A percentile compares a stretch with the other conserved stretches of the same genome.
Conservation (phyloP, 768 basidiomycete genomes). For the Pulveroboletus sp. region DNA sequence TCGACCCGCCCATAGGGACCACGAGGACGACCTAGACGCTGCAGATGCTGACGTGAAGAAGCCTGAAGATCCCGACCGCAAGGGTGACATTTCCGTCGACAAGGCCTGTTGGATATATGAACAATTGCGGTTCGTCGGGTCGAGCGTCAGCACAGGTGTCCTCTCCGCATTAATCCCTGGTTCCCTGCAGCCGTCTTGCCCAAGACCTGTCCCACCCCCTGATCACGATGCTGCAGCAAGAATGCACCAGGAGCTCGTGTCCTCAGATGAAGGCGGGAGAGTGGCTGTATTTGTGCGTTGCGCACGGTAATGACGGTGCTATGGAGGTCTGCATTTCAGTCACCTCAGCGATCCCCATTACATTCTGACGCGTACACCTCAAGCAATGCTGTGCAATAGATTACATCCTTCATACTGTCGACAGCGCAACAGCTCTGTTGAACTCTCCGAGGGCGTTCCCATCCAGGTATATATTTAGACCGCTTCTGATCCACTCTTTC, state of each 20-base stretch:
- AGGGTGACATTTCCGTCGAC: constrained; percentile 60
- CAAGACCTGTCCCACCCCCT: constrained; percentile 84
- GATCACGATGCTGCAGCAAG: constrained; percentile 79
- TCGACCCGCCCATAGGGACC: constrained; percentile 29
- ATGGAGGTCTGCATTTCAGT: constrained; percentile 60
- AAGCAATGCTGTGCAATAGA: constrained; percentile 97
- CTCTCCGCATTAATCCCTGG: constrained; percentile 1
- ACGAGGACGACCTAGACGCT: constrained; percentile 20
- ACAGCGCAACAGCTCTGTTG: constrained; percentile 87
- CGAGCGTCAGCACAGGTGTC: background rate
- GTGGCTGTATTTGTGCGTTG: constrained; percentile 95
- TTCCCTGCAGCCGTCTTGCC: constrained; percentile 62
- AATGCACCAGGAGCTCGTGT: constrained; percentile 82
- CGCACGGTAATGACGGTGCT: constrained; percentile 82
- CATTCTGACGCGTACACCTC: constrained; percentile 15
- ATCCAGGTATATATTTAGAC: constrained; percentile 55
- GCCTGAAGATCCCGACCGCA: constrained; percentile 27
- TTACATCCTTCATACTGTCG: constrained; percentile 89
- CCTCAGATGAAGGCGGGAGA: constrained; percentile 99
- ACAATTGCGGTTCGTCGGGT: constrained; percentile 43
- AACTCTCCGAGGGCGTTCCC: constrained; percentile 92
- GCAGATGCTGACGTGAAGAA: constrained; percentile 31
- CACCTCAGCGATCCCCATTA: background rate
- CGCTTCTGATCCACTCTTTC: constrained; percentile 15
- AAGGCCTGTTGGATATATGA: constrained; percentile 83